phyloP scores from a whole-genome alignment of 1,284 basidiomycete genomes.

The Fomes fomentarius region DNA sequence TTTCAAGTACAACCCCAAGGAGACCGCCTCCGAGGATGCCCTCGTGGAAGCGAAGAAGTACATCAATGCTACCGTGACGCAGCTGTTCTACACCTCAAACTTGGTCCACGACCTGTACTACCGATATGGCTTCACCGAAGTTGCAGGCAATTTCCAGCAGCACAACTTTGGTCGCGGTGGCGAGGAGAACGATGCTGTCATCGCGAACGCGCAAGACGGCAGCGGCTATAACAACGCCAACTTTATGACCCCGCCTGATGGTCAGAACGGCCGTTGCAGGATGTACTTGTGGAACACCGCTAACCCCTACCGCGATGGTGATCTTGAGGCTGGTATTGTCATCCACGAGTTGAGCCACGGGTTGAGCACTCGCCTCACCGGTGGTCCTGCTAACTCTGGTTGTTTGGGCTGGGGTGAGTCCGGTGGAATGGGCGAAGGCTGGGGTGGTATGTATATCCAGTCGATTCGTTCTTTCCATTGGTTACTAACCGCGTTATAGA shows the following conservation, averaged over 20 bases:
- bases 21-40: slow-evolving; percentile 51
- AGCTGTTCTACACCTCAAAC: slow-evolving; percentile 94
- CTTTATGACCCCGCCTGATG: slow-evolving; percentile 81
- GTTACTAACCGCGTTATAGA: slow-evolving; percentile 43
- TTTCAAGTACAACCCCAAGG: slow-evolving; percentile 66
- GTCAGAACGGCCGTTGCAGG: slow-evolving; percentile 85
- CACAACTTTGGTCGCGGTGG: slow-evolving; percentile 94
- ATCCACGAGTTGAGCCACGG: slow-evolving; percentile 92
- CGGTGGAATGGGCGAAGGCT: slow-evolving; percentile 96
- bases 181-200: slow-evolving; percentile 85
- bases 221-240: slow-evolving; percentile 90
- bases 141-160: slow-evolving; percentile 96
- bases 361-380: slow-evolving; percentile 90
- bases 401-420: slow-evolving; percentile 96
- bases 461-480: background rate
- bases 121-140: slow-evolving; percentile 85
- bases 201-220: slow-evolving; percentile 94
- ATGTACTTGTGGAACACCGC: slow-evolving; percentile 98
- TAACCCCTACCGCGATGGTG: slow-evolving; percentile 90
- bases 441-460: slow-evolving; percentile 61
- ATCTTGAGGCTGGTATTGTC: slow-evolving; percentile 93
- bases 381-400: slow-evolving; percentile 90
- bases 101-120: slow-evolving; percentile 79
- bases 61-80: slow-evolving; percentile 85
- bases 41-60: slow-evolving; percentile 75